phyloP scores from a whole-genome alignment of 75 land plant genomes.

The Selaginella moellendorffii region DNA sequence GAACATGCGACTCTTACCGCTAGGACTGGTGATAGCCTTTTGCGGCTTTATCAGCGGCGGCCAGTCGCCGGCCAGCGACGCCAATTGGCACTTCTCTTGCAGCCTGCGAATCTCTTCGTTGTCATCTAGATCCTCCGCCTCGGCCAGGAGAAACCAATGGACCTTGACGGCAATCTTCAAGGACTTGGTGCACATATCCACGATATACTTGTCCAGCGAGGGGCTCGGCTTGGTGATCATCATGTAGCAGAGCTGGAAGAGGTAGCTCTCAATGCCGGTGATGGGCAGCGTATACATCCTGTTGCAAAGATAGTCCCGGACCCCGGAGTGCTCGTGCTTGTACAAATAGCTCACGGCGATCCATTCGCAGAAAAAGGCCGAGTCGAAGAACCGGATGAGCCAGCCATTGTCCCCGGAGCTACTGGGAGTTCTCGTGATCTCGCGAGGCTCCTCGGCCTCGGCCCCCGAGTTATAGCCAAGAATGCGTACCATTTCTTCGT shows the following conservation, averaged over 20 bases:
- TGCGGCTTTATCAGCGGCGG: constrained; percentile 58
- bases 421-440: constrained; percentile 40
- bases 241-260: constrained; percentile 98
- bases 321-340: constrained; percentile 91
- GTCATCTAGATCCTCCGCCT: constrained; percentile 82
- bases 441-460: constrained; percentile 50
- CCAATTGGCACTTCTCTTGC: constrained; percentile 93
- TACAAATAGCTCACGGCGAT: constrained; percentile 96
- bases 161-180: constrained; percentile 84
- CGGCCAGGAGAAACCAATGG: constrained; percentile 97
- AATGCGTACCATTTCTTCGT: constrained; percentile 57
- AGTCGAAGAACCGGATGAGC: constrained; percentile 96
- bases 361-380: constrained; percentile 99
- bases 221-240: constrained; percentile 87
- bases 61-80: constrained; percentile 92
- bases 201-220: constrained; percentile 83
- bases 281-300: constrained; percentile 93
- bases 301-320: constrained; percentile 92
- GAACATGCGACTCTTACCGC: constrained; percentile 52
- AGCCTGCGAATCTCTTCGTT: constrained; percentile 58
- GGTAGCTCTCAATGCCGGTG: constrained; percentile 76
- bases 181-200: constrained; percentile 87
- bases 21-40: constrained; percentile 22
- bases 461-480: constrained; percentile 34
- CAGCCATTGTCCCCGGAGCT: constrained; percentile 77